Base-by-base conservation (phyloP, 495 filamentous ascomycete species). In the Lepraria neglecta region DNA sequence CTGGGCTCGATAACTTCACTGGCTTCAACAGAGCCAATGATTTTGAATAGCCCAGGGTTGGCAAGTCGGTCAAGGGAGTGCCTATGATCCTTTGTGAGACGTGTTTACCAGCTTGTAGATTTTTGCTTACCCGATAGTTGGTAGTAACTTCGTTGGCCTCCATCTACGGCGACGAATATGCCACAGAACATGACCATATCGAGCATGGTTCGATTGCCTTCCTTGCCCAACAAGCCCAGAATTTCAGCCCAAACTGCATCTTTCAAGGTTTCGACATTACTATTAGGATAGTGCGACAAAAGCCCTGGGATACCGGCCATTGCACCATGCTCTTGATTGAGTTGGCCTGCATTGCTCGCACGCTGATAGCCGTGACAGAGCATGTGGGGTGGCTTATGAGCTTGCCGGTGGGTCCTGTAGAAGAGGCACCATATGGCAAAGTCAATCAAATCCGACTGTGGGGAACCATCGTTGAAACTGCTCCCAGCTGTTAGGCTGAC, bases 151-250 rank as follows among this genome's bases (percentile, higher is more conserved):
- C 83, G 77, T 52, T 74, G 76, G 14, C 78, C 77, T 9, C 75
- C 75, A 61, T 84, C 75, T 3, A 95, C 72, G n/a, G 78, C 70
- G 24, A 77, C 65, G 68, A 95, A 98, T 3, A 97, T 75, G 9
- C 86, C 88, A 69, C 87, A 90, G 64, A 94, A 81, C 4, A 95
- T 69, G 21, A 97, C 69, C 33, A 97, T 72, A 64, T 86, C 80
- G 55, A 91, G 78, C 86, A 98, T 95, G 66, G 91, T 84, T 15
- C 80, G 80, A 57, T 96, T 88, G 3, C 92, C 91, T 63, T 84
- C 83, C 62, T 80, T 81, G 0, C 89, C 90, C 46, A 98, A 73
- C 12, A 96, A 73, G 38, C 74, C 72, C 5, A 92, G 78, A 12
- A 94, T 69, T 31, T 85, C 79, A 28, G 80, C 78, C 94, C 94